Base-by-base conservation (phyloP, 2,329 filamentous ascomycete genomes). In the Paracamarosporium sp. region DNA sequence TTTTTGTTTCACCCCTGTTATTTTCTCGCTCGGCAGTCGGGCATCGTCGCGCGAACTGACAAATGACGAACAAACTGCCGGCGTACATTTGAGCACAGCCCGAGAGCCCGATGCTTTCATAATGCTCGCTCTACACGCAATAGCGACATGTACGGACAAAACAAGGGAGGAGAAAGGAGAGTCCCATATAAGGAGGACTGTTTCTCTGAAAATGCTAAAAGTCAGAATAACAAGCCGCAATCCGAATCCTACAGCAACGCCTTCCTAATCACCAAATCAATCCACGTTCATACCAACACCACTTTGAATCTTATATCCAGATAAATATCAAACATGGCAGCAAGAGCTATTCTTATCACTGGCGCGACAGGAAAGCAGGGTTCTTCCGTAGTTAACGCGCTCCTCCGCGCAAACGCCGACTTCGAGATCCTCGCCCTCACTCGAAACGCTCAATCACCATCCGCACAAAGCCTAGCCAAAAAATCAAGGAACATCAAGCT, bases 381-480 rank as follows among this genome's bases (percentile, higher is more conserved):
- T 54, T 75, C 78, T 40, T 73, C 77, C 13, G 64, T 77, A 28
- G 68, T 81, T 53, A 59, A 73, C 33, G 76, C 78, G 5, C 67
- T 82, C 3, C 68, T 80, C 48, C 60, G 68, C 44, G 57, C 72
- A 5, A 63, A 71, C 50, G 61, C 73, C 56, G 60, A 69, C 17
- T 80, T 84, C 57, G 76, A 82, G 15, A 85, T 88, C 40, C 77
- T 86, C 9, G 86, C 85, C 8, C 76, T 87, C 24, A 88, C 85
- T 2, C 81, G 86, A 55, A 78, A 87, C 61, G 63, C 80, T 1
- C 67, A 76, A 33, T 85, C 83, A 0, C 51, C 72, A 3, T 79
- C 79, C 1, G 83, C 85, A 1, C 78, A 85, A 65, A 79, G 75
- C 22, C 80, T 86, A 9, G 64, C 72, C 5, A 54, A 75, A 8